A percentile compares a stretch with the other conserved stretches of the same genome.
phyloP scores from a whole-genome alignment of 192 early-diverging fungal species.

The Mortierella claussenii region DNA sequence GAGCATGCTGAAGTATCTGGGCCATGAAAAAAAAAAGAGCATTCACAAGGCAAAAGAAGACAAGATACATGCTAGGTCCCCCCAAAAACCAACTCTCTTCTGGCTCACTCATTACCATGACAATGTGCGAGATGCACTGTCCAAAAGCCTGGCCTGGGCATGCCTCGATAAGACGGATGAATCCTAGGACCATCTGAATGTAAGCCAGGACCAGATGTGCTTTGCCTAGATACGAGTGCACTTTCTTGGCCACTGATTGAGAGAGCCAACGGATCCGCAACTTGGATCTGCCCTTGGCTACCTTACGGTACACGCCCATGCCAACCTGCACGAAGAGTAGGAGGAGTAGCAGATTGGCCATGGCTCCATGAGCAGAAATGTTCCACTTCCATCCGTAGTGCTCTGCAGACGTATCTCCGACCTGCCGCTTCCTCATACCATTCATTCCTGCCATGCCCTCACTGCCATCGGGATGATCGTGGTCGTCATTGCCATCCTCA shows the following conservation, averaged over 20 bases:
- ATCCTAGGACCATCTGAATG: slow-evolving; percentile 47
- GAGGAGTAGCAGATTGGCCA: slow-evolving; percentile 36
- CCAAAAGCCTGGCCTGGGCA: slow-evolving; percentile 47
- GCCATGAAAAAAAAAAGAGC: too few relatives aligned
- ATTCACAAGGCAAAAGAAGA: too few relatives aligned
- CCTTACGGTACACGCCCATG: slow-evolving; percentile 45
- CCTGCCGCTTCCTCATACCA: slow-evolving; percentile 21
- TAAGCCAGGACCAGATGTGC: slow-evolving; percentile 36
- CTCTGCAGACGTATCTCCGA: slow-evolving; percentile 39
- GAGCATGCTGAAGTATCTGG: too few relatives aligned
- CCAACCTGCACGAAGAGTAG: slow-evolving; percentile 43
- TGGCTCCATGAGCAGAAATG: slow-evolving; percentile 37
- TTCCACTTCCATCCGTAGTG: slow-evolving; percentile 37
- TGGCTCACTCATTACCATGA: too few relatives aligned
- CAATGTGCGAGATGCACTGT: slow-evolving; percentile 52
- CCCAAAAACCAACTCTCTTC: too few relatives aligned
- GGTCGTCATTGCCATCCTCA: too few relatives aligned
- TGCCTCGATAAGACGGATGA: slow-evolving; percentile 30
- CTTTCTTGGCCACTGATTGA: slow-evolving; percentile 6
- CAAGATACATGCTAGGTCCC: too few relatives aligned
- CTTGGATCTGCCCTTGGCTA: slow-evolving; percentile 26
- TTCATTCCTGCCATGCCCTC: slow-evolving; percentile 17
- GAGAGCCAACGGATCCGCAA: slow-evolving; percentile 27
- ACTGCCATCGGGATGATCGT: slow-evolving; percentile 2
- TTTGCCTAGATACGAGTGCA: slow-evolving; percentile 49